These are phyloP conservation scores for Podila epicladia DNA, from an alignment of 192 early-diverging fungal genomes.

Conservation along the genomic window DNA sequence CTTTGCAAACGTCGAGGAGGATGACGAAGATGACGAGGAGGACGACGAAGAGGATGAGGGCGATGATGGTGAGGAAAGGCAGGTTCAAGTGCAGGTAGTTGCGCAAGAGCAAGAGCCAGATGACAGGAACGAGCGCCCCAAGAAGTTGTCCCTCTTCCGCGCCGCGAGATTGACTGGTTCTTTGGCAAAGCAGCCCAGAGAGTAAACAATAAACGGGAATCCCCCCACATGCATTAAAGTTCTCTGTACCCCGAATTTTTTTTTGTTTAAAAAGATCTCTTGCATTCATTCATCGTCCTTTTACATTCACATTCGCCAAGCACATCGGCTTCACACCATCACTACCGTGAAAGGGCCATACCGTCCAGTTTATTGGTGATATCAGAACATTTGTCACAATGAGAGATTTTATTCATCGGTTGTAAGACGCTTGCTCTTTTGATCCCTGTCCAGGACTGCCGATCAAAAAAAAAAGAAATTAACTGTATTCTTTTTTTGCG, in stretches of 20 bases:
- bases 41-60: not conserved
- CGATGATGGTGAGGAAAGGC: not conserved
- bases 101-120: slow-evolving; percentile 2
- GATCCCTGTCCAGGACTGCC: no score
- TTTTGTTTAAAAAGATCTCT: no score
- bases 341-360: no score
- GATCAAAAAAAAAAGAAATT: not conserved
- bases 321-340: no score
- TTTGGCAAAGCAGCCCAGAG: slow-evolving; percentile 24
- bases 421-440: slow-evolving; percentile 1
- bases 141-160: slow-evolving; percentile 47
- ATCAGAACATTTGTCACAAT: not conserved
- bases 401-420: slow-evolving; percentile 42
- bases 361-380: not conserved
- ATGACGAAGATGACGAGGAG: not conserved
- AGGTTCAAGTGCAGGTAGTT: not conserved
- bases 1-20: not conserved
- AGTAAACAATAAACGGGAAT: not conserved
- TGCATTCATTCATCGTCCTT: no score
- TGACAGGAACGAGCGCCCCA: slow-evolving; percentile 35
- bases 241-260: no score
- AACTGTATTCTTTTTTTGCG: not conserved
- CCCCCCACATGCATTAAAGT: no score
- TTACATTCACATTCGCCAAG: no score
- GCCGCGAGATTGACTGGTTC: slow-evolving; percentile 37